phyloP scores from a whole-genome alignment of 2,329 filamentous ascomycete genomes.

The Fusarium graminum region DNA sequence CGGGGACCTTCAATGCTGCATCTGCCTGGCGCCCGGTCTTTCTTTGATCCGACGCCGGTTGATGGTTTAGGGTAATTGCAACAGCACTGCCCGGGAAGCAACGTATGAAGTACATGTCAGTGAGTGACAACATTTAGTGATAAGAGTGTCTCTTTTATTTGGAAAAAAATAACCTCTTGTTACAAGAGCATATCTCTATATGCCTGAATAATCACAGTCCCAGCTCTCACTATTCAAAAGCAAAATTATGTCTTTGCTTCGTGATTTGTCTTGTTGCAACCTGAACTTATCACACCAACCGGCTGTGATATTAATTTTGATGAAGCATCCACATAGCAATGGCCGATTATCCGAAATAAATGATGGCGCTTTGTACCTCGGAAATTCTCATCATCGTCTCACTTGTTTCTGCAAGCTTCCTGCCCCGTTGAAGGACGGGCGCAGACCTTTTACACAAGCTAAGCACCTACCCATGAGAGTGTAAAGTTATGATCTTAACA shows the following conservation, averaged over 20 bases:
- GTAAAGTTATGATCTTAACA: conserved; percentile 3
- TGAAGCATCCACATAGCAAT: background rate
- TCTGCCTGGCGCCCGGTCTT: conserved; percentile 3
- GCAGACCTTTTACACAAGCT: background rate
- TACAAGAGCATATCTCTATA: too few relatives aligned
- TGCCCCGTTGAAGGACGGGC: background rate
- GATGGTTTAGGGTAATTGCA: background rate
- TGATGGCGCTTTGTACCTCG: background rate
- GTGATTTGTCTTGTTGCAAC: too few relatives aligned
- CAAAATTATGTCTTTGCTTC: background rate
- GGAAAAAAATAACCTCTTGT: too few relatives aligned
- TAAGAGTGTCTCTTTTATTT: too few relatives aligned
- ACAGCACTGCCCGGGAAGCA: background rate
- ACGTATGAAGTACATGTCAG: background rate
- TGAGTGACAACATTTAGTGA: too few relatives aligned
- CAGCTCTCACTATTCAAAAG: too few relatives aligned
- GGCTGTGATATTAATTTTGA: too few relatives aligned
- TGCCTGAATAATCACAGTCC: too few relatives aligned
- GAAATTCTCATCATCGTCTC: background rate
- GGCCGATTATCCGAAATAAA: background rate
- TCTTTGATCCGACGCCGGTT: conserved; percentile 16
- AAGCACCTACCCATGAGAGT: conserved; percentile 16
- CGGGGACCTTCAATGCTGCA: conserved; percentile 10
- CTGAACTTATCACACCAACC: too few relatives aligned
- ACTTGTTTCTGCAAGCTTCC: background rate